A percentile compares a stretch with the other conserved stretches of the same genome.
Evolutionary conservation across 768 basidiomycete genomes (phyloP).

Genomic region (Suillus americanus): DNA sequence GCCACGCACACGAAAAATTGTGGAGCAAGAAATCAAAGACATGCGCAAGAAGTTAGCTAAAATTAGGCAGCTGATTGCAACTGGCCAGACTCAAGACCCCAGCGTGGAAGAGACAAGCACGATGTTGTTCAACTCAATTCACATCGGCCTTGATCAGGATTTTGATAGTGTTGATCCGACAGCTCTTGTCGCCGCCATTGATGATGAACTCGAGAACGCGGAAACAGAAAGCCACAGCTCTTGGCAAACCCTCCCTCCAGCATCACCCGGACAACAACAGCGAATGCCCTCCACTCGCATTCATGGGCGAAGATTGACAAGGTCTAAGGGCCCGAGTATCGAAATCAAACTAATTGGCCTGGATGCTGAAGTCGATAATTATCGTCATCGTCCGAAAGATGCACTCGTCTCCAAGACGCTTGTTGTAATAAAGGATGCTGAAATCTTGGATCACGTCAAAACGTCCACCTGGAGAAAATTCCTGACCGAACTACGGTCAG

Average conservation of each 20-base stretch:
- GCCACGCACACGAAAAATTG: constrained; percentile 77
- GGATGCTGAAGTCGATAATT: constrained; percentile 66
- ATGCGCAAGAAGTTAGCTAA: constrained; percentile 85
- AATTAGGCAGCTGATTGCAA: constrained; percentile 89
- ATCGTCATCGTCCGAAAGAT: constrained; percentile 49
- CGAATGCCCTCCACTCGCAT: constrained; percentile 37
- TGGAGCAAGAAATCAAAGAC: constrained; percentile 85
- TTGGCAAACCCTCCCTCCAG: constrained; percentile 82
- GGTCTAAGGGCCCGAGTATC: constrained; percentile 79
- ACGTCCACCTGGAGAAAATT: constrained; percentile 99
- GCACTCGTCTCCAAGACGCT: constrained; percentile 64
- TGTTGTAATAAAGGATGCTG: constrained; percentile 67
- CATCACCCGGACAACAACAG: constrained; percentile 41
- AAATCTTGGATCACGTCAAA: constrained; percentile 97
- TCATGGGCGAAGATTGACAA: constrained; percentile 60
- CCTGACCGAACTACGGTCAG: constrained; percentile 79
- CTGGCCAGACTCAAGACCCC: constrained; percentile 83
- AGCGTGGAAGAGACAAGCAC: constrained; percentile 69
- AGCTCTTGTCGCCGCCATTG: constrained; percentile 86
- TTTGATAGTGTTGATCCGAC: constrained; percentile 71
- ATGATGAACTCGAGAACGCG: constrained; percentile 79
- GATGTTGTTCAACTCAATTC: constrained; percentile 90
- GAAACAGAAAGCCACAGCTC: constrained; percentile 66
- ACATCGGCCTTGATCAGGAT: constrained; percentile 86
- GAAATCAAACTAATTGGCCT: constrained; percentile 76